Conservation (phyloP, 768 basidiomycete genomes). For the Suillus ampliporus region DNA sequence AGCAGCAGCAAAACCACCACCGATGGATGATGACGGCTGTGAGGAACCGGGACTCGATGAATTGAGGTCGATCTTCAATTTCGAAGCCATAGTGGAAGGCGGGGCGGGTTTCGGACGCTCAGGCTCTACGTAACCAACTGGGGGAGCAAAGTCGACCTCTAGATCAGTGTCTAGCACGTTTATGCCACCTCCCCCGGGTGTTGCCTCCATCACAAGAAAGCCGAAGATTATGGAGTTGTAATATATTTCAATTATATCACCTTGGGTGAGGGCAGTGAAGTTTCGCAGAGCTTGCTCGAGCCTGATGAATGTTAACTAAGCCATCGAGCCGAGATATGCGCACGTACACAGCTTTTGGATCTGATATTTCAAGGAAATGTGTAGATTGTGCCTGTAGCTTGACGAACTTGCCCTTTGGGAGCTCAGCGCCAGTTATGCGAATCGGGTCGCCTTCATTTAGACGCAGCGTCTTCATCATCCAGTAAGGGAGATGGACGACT, state of each 20-base stretch:
- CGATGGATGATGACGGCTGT: conserved; percentile 75
- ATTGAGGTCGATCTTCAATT: conserved; percentile 92
- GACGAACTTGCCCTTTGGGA: conserved; percentile 93
- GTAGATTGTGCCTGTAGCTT: conserved; percentile 96
- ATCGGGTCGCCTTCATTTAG: conserved; percentile 95
- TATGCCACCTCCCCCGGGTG: conserved; percentile 87
- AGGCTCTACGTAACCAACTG: conserved; percentile 94
- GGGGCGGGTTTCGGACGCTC: conserved; percentile 83
- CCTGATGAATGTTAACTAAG: conserved; percentile 44
- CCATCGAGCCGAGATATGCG: not conserved
- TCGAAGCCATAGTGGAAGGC: conserved; percentile 92
- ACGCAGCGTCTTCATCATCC: conserved; percentile 99
- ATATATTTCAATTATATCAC: conserved; percentile 97
- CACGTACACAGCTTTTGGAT: conserved; percentile 96
- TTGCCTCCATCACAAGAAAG: conserved; percentile 93
- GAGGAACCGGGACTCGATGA: conserved; percentile 88
- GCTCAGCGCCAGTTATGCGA: conserved; percentile 84
- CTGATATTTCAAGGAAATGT: conserved; percentile 96
- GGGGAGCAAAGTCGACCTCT: conserved; percentile 96
- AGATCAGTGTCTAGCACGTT: conserved; percentile 93
- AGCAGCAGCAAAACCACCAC: conserved; percentile 64
- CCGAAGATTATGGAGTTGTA: conserved; percentile 97
- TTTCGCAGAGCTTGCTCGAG: conserved; percentile 95
- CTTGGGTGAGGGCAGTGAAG: conserved; percentile 90
- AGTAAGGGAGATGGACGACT: conserved; percentile 92